These are phyloP conservation scores for Pichia ethanolica DNA, from an alignment of 805 yeast species.

Conservation along the genomic window DNA sequence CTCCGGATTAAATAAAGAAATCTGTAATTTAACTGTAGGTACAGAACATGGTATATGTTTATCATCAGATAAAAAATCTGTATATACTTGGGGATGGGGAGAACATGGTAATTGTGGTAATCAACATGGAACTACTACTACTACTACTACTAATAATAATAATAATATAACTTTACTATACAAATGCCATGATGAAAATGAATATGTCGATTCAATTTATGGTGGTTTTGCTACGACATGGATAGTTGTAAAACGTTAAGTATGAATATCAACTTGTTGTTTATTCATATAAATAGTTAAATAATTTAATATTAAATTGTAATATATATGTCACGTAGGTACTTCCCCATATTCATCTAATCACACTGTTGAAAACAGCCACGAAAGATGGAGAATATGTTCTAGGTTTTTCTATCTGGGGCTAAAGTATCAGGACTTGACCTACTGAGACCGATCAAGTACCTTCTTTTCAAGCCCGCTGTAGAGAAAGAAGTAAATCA, in stretches of 20 bases:
- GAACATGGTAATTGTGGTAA: slow-evolving; percentile 94
- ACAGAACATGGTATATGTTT: slow-evolving; percentile 77
- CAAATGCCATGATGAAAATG: slow-evolving; percentile 12
- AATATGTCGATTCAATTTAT: slow-evolving; percentile 29
- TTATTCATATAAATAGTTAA: background rate
- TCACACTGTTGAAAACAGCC: slow-evolving; percentile 15
- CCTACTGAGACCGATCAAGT: slow-evolving; percentile 7
- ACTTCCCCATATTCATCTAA: slow-evolving; percentile 79
- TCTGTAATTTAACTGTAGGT: slow-evolving; percentile 40
- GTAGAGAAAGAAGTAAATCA: background rate
- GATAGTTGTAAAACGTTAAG: slow-evolving; percentile 26
- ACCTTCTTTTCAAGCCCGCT: slow-evolving; percentile 9
- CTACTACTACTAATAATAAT: slow-evolving; percentile 4
- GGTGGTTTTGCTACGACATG: slow-evolving; percentile 70
- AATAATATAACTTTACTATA: slow-evolving; percentile 31
- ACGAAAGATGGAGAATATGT: slow-evolving; percentile 79
- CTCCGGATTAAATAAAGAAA: slow-evolving; percentile 8
- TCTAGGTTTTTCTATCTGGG: slow-evolving; percentile 58
- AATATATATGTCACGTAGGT: slow-evolving; percentile 52
- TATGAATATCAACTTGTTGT: no score
- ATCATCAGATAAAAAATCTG: slow-evolving; percentile 21
- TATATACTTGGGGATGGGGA: slow-evolving; percentile 96
- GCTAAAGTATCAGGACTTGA: slow-evolving; percentile 42
- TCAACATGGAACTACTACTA: slow-evolving; percentile 4
- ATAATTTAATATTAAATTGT: background rate